Base-by-base conservation (phyloP, 129 eudicot species). In the Chrysanthemum lavandulifolium region DNA sequence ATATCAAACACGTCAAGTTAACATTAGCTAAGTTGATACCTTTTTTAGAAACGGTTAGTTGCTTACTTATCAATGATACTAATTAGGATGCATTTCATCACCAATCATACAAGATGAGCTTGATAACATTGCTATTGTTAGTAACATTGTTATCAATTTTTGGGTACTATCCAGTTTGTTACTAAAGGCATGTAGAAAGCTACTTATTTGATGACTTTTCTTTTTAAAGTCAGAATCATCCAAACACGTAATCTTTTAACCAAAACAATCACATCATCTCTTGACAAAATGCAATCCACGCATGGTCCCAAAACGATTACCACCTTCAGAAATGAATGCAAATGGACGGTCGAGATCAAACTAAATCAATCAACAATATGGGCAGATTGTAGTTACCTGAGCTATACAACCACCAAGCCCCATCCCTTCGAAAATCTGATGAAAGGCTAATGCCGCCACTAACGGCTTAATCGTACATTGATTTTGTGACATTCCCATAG, bases 401-500 rank as follows among this genome's bases (percentile, higher is more conserved):
- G 92, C 96, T 15, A 86, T 89, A 43, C 96, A 89, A 67, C 96
- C 96, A 60, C 96, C 96, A 64, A 89, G 96, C 0, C 96, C 96
- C 96, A 89, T 82, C 48, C 96, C 96, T 76, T 89, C 96, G 25
- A 89, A 89, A 49, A 89, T 84, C 71, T 89, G 96, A 69, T 89
- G 96, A 27, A 89, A 86, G 25, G 96, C 84, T 18, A 89, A 72
- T 21, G 96, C 96, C 15, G 90, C 96, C 13, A 86, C 96, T 21
- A 89, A 83, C 55, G 96, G 96, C 73, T 82, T 86, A 54, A 89
- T 86, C n/a, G 92, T 86, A 33, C 96, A 89, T 72, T 80, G 76
- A 70, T 89, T 89, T 55, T 89, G 96, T 2, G 96, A 89, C 92
- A 89, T 89, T 65, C 96, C 96, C 88, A 89, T 72, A 3, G 96